Base-by-base conservation (phyloP, 2,329 filamentous ascomycete genomes). In the Verticillium isaacii region DNA sequence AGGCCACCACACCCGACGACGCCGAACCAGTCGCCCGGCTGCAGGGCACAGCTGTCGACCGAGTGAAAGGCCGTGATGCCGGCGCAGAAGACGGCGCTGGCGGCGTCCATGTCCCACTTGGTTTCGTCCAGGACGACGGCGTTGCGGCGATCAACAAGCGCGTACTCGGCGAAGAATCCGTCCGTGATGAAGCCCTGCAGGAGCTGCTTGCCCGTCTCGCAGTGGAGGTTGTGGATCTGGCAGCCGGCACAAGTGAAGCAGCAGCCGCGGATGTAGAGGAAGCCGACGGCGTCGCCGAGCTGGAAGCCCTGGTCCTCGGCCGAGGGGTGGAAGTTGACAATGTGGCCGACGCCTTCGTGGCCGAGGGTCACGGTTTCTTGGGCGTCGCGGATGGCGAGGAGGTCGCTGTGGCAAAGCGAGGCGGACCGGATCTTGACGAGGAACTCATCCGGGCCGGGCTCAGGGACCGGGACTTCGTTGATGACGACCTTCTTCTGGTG, bases 201-300 rank as follows among this genome's bases (percentile, higher is more conserved):
- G 39, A 72, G 69, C n/a, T 74, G 72, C 8, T 74, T 74, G 9
- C 74, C 73, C 5, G 68, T 73, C 59, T 75, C 69, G 67, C 77
- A 80, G 57, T 69, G 71, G 56, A 75, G 62, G 62, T 80, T 79
- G 64, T 80, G 78, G 2, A 78, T 68, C 70, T 73, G 70, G 69
- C 80, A 83, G 14, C 77, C 78, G 23, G 77, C 72, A 66, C 80
- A 83, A 59, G 77, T 74, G 63, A 79, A 78, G 65, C 80, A 82
- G 63, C 74, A 76, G 5, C 74, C 74, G 34, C 76, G 72, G 67
- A 80, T 78, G 63, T 80, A 80, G 34, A 78, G 73, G 62, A 80
- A 79, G 32, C 80, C 80, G 58, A 82, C 74, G 1, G 71, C 69
- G 61, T 82, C 78, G 17, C 79, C 79, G 7, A 75, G 64, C 23